Percentiles rank a stretch among this genome's conserved stretches.
Evolutionary conservation across 2,329 filamentous ascomycete species (phyloP).

Genomic region (Botrytis deweyae): DNA sequence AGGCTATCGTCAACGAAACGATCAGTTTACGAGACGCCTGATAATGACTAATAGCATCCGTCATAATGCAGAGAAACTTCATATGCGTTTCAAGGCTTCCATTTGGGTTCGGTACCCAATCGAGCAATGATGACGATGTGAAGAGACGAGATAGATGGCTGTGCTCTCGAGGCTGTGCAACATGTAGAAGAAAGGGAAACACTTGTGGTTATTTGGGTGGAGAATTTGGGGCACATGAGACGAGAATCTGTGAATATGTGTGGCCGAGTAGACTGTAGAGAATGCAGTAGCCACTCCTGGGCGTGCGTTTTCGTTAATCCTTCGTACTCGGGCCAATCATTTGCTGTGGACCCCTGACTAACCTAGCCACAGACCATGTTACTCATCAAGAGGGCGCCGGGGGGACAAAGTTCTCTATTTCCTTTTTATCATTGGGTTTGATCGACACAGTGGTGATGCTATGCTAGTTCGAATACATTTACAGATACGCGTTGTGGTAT

Average conservation of each 20-base stretch:
- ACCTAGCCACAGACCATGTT: slow-evolving; percentile 3
- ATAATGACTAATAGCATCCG: neutral
- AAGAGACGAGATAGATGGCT: slow-evolving; percentile 3
- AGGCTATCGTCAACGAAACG: neutral
- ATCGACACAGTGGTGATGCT: neutral
- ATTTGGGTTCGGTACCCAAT: neutral
- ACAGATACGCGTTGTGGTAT: neutral
- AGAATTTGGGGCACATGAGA: slow-evolving; percentile 9
- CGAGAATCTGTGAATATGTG: neutral
- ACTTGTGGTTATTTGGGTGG: neutral
- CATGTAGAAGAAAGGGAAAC: neutral
- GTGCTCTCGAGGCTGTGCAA: slow-evolving; percentile 16
- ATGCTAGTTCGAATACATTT: neutral
- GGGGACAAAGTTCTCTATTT: neutral
- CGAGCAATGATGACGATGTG: slow-evolving; percentile 13
- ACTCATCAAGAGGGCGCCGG: neutral
- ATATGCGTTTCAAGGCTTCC: neutral
- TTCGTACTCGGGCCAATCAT: slow-evolving; percentile 21
- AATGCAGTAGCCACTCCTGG: slow-evolving; percentile 18
- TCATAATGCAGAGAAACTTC: neutral
- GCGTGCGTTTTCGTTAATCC: neutral
- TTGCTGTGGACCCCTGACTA: neutral
- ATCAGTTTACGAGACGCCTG: neutral
- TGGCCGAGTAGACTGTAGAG: slow-evolving; percentile 13
- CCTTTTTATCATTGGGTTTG: neutral